phyloP scores from a whole-genome alignment of 1,284 basidiomycete genomes.

The Vanrija sp. region DNA sequence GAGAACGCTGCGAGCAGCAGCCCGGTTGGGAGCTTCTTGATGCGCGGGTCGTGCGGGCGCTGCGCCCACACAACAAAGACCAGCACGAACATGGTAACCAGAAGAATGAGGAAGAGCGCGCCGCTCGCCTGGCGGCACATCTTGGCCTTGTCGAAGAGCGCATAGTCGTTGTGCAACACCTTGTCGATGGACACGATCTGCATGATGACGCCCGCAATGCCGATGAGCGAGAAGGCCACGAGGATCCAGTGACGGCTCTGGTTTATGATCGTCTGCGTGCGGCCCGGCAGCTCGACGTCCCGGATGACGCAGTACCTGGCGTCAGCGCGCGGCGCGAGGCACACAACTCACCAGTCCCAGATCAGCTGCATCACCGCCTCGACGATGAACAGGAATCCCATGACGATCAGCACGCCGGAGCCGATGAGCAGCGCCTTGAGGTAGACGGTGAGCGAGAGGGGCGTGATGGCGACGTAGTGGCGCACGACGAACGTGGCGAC shows the following conservation, averaged over 20 bases:
- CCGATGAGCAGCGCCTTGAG: constrained; percentile 6
- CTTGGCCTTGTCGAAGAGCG: background rate
- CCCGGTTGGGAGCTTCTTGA: background rate
- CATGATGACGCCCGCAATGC: constrained; percentile 9
- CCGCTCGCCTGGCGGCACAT: constrained; percentile 4
- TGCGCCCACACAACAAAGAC: background rate
- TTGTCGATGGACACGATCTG: constrained; percentile 2
- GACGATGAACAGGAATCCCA: constrained; percentile 10
- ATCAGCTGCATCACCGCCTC: constrained; percentile 6
- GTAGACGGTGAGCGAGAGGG: background rate
- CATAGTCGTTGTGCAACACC: background rate
- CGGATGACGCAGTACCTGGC: constrained; percentile 4
- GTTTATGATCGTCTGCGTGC: background rate
- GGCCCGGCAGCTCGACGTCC: background rate
- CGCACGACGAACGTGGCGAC: constrained; percentile 7
- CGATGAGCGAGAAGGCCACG: constrained; percentile 3
- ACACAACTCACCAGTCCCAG: constrained; percentile 1
- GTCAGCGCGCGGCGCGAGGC: no score
- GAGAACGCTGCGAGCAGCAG: background rate
- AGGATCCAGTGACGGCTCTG: constrained; percentile 1
- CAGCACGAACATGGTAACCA: background rate
- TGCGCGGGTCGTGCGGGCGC: background rate
- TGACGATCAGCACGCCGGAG: constrained; percentile 6
- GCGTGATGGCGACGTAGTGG: background rate
- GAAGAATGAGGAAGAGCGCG: constrained; percentile 3